A percentile compares a stretch with the other conserved stretches of the same genome.
phyloP scores from a whole-genome alignment of 495 filamentous ascomycete species.

The Jackrogersella multiformis region DNA sequence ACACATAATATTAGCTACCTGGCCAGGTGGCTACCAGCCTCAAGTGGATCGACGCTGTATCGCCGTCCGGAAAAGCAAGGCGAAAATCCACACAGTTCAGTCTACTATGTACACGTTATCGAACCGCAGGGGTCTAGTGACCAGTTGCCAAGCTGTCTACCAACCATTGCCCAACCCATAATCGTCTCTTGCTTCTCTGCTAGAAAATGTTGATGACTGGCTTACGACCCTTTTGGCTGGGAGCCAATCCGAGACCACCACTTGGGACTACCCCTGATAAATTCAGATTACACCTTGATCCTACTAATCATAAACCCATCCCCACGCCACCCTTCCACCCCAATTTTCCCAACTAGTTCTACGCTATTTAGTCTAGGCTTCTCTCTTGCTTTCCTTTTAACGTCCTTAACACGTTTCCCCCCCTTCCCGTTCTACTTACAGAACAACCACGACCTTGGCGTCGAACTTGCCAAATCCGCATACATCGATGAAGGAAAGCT shows the following conservation, averaged over 20 bases:
- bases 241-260: slow-evolving; percentile 28
- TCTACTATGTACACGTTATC: slow-evolving; percentile 33
- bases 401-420: slow-evolving; percentile 17
- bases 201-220: slow-evolving; percentile 15
- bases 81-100: slow-evolving; percentile 38
- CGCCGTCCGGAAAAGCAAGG: slow-evolving; percentile 37
- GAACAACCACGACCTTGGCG: slow-evolving; percentile 45
- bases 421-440: slow-evolving; percentile 36
- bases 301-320: slow-evolving; percentile 30
- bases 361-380: slow-evolving; percentile 42
- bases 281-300: slow-evolving; percentile 32
- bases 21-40: slow-evolving; percentile 12
- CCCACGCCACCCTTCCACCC: slow-evolving; percentile 32
- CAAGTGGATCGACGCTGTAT: slow-evolving; percentile 26
- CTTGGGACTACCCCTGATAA: slow-evolving; percentile 28
- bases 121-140: slow-evolving; percentile 21
- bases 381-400: slow-evolving; percentile 33
- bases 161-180: too few relatives aligned
- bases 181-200: not conserved
- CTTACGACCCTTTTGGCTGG: slow-evolving; percentile 11
- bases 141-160: slow-evolving; percentile 31
- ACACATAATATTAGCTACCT: not conserved
- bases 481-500: slow-evolving; percentile 72
- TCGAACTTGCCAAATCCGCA: slow-evolving; percentile 45
- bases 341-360: slow-evolving; percentile 34